phyloP scores from a whole-genome alignment of 768 basidiomycete genomes.

The Xerocomus potaroensis region DNA sequence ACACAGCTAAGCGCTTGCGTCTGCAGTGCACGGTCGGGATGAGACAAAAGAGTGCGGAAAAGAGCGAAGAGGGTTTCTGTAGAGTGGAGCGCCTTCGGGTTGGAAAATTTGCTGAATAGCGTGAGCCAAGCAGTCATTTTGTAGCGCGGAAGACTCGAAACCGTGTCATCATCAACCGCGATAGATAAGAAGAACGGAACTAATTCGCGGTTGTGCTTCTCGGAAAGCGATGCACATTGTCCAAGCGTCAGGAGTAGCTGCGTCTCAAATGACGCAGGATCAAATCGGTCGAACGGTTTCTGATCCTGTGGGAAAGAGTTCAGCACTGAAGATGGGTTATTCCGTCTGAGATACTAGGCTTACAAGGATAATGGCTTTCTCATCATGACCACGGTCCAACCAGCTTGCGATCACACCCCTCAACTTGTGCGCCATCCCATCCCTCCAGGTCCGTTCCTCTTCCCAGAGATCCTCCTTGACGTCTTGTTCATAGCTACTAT shows the following conservation, averaged over 20 bases:
- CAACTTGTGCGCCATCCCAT: conserved; percentile 65
- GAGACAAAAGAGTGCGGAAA: conserved; percentile 74
- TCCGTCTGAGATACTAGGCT: conserved; percentile 1
- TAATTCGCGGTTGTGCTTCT: conserved; percentile 85
- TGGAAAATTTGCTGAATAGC: conserved; percentile 84
- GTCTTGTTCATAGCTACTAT: conserved; percentile 14
- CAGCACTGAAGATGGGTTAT: background rate
- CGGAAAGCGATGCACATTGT: conserved; percentile 67
- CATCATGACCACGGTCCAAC: conserved; percentile 33
- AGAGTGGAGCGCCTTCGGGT: conserved; percentile 84
- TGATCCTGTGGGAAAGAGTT: conserved; percentile 32
- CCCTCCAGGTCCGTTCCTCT: conserved; percentile 72
- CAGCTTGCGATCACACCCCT: conserved; percentile 47
- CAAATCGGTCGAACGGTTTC: conserved; percentile 54
- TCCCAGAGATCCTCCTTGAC: conserved; percentile 43
- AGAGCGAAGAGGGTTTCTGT: conserved; percentile 59
- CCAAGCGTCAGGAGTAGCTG: conserved; percentile 72
- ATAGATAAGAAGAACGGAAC: conserved; percentile 75
- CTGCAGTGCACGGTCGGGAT: conserved; percentile 81
- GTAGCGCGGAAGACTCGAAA: conserved; percentile 46
- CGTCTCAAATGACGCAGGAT: conserved; percentile 69
- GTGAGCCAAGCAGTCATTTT: conserved; percentile 75
- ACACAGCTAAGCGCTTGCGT: conserved; percentile 71
- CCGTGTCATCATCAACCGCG: conserved; percentile 27
- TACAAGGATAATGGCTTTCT: conserved; percentile 34